Evolutionary conservation across 2,329 filamentous ascomycete species (phyloP), one percentile per base, ranked within the genome.

Genomic region (Arthrobotrys conoides): DNA sequence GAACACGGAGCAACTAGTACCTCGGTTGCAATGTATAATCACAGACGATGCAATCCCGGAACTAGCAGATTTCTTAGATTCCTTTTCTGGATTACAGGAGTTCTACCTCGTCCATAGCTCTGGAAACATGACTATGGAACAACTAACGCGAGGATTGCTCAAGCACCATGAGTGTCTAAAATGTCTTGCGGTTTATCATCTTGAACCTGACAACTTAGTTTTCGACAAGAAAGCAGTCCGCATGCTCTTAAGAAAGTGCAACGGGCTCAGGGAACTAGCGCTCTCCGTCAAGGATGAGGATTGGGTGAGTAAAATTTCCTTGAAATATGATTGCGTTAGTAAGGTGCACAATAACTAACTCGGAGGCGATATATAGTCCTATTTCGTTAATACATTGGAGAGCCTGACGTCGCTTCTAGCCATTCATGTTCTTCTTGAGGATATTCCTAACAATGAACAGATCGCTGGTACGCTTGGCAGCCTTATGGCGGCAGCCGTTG

Each of bases 91-190:
- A 0, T 51, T 79, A 49, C 76, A 79, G 24, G 76, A 79, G 36
- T 79, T 79, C 27, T 79, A 79, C 20, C 70, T 79, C 33, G 76
- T 79, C 22, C 76, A 79, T 41, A 79, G 76, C 33, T 79, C 76
- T 5, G 76, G 76, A 5, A 79, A 75, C 41, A 79, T 79, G 76
- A 79, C 76, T 5, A 70, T 79, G 68, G 76, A 79, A 49, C 71
- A 73, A 22, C 69, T 79, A 27, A 79, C 76, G 9, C 64, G 71
- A 0, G 76, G 76, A 3, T 46, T 79, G 3, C 44, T 79, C 16
- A 79, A 79, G 36, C 76, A 79, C 53, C 57, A 79, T 22, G 76
- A 79, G 46, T 79, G 76, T 24, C 36, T 79, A 41, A 79, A 75
- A 33, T 79, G 76, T 51, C 68, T 79, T n/a, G 76, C 76, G 10